A percentile compares a stretch with the other conserved stretches of the same genome.
phyloP scores from a whole-genome alignment of 2,329 filamentous ascomycete species.

The Aspergillus clavatus region DNA sequence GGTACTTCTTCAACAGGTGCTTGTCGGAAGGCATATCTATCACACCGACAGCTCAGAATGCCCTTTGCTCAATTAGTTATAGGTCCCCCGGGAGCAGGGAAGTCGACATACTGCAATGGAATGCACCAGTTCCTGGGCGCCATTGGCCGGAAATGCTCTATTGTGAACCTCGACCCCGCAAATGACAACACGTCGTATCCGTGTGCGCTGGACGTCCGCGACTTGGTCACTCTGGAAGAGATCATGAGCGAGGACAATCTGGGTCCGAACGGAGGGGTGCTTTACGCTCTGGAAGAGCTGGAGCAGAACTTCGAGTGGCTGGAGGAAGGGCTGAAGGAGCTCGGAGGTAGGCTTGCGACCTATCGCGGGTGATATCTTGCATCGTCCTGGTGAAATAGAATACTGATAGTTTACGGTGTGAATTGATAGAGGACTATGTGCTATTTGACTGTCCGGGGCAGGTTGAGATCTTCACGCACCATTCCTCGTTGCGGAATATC shows the following conservation, averaged over 20 bases:
- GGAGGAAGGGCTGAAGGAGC: constrained; percentile 69
- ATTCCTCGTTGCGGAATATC: constrained; percentile 84
- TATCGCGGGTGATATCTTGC: not conserved
- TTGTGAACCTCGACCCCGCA: constrained; percentile 94
- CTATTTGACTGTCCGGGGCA: constrained; percentile 96
- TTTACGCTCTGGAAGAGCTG: constrained; percentile 92
- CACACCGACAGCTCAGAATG: constrained; percentile 35
- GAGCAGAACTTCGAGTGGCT: constrained; percentile 94
- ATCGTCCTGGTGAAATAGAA: constrained; percentile 1
- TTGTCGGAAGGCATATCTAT: not conserved
- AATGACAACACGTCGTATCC: constrained; percentile 90
- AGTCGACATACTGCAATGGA: constrained; percentile 97
- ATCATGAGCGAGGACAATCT: constrained; percentile 89
- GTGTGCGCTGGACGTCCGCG: constrained; percentile 83
- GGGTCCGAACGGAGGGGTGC: constrained; percentile 84
- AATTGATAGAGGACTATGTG: constrained; percentile 69
- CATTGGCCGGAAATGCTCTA: constrained; percentile 88
- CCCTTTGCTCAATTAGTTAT: constrained; percentile 74
- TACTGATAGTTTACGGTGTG: constrained; percentile 1
- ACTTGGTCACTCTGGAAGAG: constrained; percentile 83
- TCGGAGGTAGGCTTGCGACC: constrained; percentile 51
- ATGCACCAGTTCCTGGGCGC: constrained; percentile 98
- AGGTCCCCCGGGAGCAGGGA: constrained; percentile 91
- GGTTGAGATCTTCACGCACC: constrained; percentile 95
- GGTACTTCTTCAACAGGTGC: too few relatives aligned